Conservation (phyloP, 169 alveolate genomes). For the Perkinsus olseni region DNA sequence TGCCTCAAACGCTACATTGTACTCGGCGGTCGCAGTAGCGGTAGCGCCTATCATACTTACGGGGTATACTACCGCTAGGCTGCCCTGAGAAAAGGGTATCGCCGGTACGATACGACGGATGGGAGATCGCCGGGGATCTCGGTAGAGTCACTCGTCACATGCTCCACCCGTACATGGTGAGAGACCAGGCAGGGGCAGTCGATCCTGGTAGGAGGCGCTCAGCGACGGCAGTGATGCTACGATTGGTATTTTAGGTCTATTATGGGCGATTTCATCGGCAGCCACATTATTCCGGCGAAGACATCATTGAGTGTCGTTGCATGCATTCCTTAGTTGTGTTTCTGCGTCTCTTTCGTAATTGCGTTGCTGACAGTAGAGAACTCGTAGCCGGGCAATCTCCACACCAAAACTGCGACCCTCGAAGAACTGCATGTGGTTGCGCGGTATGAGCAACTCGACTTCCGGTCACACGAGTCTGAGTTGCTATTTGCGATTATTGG, state of each 20-base stretch:
- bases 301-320: background rate
- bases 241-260: background rate
- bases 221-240: background rate
- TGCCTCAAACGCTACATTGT: background rate
- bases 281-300: background rate
- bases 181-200: background rate
- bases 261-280: background rate
- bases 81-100: background rate
- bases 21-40: background rate
- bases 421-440: no score
- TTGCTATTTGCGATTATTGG: no score
- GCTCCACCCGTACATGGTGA: background rate
- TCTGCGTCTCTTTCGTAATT: background rate
- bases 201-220: background rate
- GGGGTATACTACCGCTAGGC: background rate
- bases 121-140: background rate
- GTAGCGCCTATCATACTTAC: background rate
- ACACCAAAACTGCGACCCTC: no score
- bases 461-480: no score
- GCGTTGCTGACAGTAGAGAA: no score
- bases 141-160: background rate
- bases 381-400: no score
- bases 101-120: background rate
- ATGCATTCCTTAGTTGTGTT: background rate
- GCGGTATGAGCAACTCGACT: no score